Conservation (phyloP, 306 rosid species). For the Lathyrus sativus region DNA sequence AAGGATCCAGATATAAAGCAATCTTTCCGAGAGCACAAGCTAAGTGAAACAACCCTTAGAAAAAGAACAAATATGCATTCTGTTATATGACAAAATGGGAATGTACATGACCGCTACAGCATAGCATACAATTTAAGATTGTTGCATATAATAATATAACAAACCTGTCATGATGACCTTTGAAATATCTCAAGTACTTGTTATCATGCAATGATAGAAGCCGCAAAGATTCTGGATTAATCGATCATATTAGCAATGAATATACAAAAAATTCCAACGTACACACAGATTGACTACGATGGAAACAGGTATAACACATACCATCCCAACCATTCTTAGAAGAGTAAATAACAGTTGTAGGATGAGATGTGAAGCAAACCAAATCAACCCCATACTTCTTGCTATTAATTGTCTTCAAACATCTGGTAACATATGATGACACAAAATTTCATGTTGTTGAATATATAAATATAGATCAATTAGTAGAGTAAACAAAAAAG, state of each 20-base stretch:
- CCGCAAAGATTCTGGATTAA: slow-evolving; percentile 79
- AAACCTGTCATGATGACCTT: slow-evolving; percentile 97
- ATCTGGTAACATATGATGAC: too few relatives aligned
- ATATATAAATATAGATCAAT: too few relatives aligned
- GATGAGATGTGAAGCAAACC: slow-evolving; percentile 95
- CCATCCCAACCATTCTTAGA: slow-evolving; percentile 99
- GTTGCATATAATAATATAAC: slow-evolving; percentile 32
- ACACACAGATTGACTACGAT: slow-evolving; percentile 13
- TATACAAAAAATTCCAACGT: background rate
- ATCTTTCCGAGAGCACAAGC: slow-evolving; percentile 80
- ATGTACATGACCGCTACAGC: background rate
- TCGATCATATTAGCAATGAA: slow-evolving; percentile 31
- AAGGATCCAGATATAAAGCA: slow-evolving; percentile 94
- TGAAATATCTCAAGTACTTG: slow-evolving; percentile 92
- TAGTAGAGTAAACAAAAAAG: background rate
- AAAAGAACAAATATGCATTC: slow-evolving; percentile 32
- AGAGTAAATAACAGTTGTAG: slow-evolving; percentile 94
- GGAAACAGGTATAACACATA: slow-evolving; percentile 37
- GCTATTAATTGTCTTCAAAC: slow-evolving; percentile 97
- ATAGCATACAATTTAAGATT: background rate
- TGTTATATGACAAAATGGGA: slow-evolving; percentile 1
- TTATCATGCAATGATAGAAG: slow-evolving; percentile 90
- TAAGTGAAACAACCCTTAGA: slow-evolving; percentile 90
- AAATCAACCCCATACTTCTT: slow-evolving; percentile 96
- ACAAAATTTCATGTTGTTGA: too few relatives aligned